A percentile compares a stretch with the other conserved stretches of the same genome.
Conservation (phyloP, 768 basidiomycete genomes). For the Collybiopsis luxurians region DNA sequence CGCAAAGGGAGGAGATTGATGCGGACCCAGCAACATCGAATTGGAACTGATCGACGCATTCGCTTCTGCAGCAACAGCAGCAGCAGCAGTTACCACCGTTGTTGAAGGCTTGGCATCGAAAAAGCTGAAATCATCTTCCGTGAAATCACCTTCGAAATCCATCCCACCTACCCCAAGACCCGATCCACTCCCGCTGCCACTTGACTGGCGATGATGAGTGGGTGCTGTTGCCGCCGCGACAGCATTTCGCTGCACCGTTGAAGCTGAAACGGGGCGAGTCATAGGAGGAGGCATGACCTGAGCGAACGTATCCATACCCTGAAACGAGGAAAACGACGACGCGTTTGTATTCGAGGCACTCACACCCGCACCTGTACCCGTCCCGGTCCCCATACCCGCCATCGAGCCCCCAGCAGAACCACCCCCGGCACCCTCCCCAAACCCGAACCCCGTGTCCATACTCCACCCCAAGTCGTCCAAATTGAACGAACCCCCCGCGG, state of each 20-base stretch:
- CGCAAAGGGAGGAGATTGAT: slow-evolving; percentile 15
- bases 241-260: not conserved
- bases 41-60: too few species aligned
- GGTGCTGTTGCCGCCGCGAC: too few species aligned
- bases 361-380: not conserved
- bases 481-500: slow-evolving; percentile 15
- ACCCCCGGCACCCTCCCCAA: not conserved
- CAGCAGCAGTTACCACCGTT: too few species aligned
- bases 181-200: not conserved
- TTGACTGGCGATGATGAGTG: not conserved
- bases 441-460: not conserved
- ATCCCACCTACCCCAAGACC: not conserved
- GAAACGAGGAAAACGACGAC: not conserved
- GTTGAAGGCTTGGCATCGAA: slow-evolving; percentile 71
- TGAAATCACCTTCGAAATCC: slow-evolving; percentile 65
- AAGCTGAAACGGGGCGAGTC: not conserved
- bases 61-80: too few species aligned
- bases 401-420: not conserved
- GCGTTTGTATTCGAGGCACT: not conserved
- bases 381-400: not conserved
- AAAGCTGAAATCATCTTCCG: slow-evolving; percentile 88
- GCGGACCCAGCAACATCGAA: too few species aligned
- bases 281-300: not conserved
- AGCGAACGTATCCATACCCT: not conserved
- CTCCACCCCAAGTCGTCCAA: slow-evolving; percentile 28